These are phyloP conservation scores for Nissolia schottii DNA, from an alignment of 306 rosid genomes.

Conservation along the genomic window DNA sequence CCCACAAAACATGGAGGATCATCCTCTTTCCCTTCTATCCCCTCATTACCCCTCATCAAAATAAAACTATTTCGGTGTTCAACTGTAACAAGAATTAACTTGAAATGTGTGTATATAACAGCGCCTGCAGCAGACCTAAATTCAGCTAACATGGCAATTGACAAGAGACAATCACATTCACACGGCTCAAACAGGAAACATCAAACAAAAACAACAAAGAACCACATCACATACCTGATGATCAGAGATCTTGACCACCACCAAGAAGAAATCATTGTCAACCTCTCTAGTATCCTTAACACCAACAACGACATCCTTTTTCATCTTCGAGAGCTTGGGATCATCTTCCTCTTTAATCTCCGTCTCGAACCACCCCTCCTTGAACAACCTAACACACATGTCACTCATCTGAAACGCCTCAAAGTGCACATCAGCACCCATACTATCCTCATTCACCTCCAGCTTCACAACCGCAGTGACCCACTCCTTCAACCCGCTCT, in stretches of 20 bases:
- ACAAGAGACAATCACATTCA: neutral
- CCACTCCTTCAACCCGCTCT: constrained; percentile 95
- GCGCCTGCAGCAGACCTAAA: neutral
- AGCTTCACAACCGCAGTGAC: constrained; percentile 88
- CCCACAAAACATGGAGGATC: neutral
- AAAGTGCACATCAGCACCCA: constrained; percentile 81
- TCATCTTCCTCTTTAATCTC: constrained; percentile 68
- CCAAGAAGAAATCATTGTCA: constrained; percentile 97
- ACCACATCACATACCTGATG: constrained; percentile 61
- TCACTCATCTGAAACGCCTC: constrained; percentile 99
- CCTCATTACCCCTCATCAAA: neutral
- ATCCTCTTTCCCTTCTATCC: neutral
- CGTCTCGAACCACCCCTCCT: constrained; percentile 76
- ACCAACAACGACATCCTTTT: constrained; percentile 93
- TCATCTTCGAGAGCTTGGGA: constrained; percentile 85
- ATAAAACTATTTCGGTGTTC: neutral
- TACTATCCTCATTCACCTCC: constrained; percentile 77
- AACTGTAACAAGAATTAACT: neutral
- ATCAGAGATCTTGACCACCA: constrained; percentile 77
- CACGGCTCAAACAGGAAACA: neutral
- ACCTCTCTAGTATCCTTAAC: constrained; percentile 84
- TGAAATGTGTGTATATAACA: neutral
- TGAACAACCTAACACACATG: constrained; percentile 66
- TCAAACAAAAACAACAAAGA: neutral
- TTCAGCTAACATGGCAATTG: neutral